Base-by-base conservation (phyloP, 148 eudicot species). In the Amaranthus palmeri region DNA sequence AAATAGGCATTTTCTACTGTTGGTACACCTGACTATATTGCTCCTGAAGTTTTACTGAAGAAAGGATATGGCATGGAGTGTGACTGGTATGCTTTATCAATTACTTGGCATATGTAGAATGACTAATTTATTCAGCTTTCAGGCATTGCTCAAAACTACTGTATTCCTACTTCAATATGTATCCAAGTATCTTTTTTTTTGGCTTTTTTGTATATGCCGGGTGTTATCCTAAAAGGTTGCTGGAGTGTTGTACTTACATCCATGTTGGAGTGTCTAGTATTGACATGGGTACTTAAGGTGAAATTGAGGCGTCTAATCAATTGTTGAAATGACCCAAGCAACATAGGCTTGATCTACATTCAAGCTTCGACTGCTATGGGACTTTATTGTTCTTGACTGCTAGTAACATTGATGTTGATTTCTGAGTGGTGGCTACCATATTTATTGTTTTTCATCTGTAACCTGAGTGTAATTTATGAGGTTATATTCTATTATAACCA, bases 11-110 rank as follows among this genome's bases (percentile, higher is more conserved):
- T 91, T 85, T 93, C 98, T 78, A 93, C 98, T 14, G 98, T 93
- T 61, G 98, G 98, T 61, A 93, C 98, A 18, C 98, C 98, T 13
- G 98, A 93, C 78, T 93, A 93, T 80, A 93, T 93, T 86, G 98
- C 98, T 72, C 98, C 98, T 15, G 98, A 92, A 74, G 98, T 92
- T 67, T 79, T 90, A 71, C 69, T 90, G 84, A 92, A 88, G 90
- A 92, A 86, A 77, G 98, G 98, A 81, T 92, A 92, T 78, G 90
- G 96, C 74, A 83, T 93, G 91, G 98, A 93, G 79, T 93, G 98
- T 88, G 98, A 93, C 80, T 93, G 98, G 98, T 93, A 78, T 83
- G 92, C 75, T 65, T 67, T 47, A 13, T 68, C 51, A 10, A 48
- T 17, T 72, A 46, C 9, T 48, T 51, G 43, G 41, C 55, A 57